These are phyloP conservation scores for Colletotrichum tabaci DNA, from an alignment of 2,329 filamentous ascomycete species.

Conservation along the genomic window DNA sequence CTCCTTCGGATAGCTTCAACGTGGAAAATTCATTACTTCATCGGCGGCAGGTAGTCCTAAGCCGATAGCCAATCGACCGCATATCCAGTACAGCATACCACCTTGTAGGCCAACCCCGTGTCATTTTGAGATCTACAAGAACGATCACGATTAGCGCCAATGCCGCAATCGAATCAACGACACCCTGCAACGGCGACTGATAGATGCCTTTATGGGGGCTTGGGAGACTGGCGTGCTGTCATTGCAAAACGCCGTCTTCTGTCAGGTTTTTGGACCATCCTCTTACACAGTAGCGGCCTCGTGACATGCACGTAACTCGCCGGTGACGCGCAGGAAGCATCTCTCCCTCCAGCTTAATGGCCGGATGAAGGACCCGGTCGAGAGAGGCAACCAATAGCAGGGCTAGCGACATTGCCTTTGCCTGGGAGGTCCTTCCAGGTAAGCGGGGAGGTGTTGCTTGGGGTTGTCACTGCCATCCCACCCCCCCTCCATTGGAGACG, in stretches of 20 bases:
- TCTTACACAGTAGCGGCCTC: constrained; percentile 17
- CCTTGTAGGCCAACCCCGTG: background rate
- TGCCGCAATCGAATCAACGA: constrained; percentile 4
- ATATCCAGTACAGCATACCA: background rate
- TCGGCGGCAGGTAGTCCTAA: background rate
- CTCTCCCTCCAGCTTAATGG: constrained; percentile 18
- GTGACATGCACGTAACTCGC: constrained; percentile 33
- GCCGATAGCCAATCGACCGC: background rate
- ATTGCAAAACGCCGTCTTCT: constrained; percentile 11
- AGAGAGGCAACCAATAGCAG: constrained; percentile 25
- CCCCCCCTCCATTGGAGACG: constrained; percentile 22
- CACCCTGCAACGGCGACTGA: constrained; percentile 13
- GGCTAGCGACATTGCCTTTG: constrained; percentile 16
- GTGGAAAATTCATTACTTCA: too few species aligned
- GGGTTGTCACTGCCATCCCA: constrained; percentile 23
- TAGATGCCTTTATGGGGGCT: constrained; percentile 16
- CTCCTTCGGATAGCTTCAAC: too few species aligned
- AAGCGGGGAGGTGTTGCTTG: constrained; percentile 24
- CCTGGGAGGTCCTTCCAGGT: constrained; percentile 33
- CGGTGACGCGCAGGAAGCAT: constrained; percentile 38
- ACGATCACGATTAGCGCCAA: constrained; percentile 12
- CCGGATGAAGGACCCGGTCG: constrained; percentile 7
- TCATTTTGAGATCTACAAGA: constrained; percentile 11
- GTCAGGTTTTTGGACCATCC: constrained; percentile 31
- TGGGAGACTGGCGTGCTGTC: constrained; percentile 27